Evolutionary conservation across 2,329 filamentous ascomycete genomes (phyloP).

Genomic region (Cladosporium sp.): DNA sequence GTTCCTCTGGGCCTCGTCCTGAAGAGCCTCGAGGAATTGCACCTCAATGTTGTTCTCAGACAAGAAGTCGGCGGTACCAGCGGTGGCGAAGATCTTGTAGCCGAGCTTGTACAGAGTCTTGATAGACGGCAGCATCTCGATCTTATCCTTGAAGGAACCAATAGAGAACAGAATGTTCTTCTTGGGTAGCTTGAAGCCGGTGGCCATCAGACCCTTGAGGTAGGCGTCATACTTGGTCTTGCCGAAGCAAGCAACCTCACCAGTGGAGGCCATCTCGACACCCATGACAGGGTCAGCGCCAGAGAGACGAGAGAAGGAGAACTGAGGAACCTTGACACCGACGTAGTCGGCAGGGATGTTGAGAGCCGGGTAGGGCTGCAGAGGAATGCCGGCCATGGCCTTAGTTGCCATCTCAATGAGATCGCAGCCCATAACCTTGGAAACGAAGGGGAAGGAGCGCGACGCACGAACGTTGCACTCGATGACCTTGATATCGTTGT

Average conservation of each 20-base stretch:
- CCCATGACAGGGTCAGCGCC: constrained; percentile 94
- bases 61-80: constrained; percentile 93
- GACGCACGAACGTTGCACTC: constrained; percentile 98
- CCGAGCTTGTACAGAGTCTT: constrained; percentile 84
- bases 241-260: constrained; percentile 95
- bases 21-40: constrained; percentile 85
- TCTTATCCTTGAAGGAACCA: constrained; percentile 95
- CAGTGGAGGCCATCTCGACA: constrained; percentile 98
- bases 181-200: constrained; percentile 92
- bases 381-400: constrained; percentile 82
- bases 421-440: constrained; percentile 96
- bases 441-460: constrained; percentile 95
- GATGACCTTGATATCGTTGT: constrained; percentile 99
- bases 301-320: constrained; percentile 95
- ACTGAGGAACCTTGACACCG: constrained; percentile 96
- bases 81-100: constrained; percentile 93
- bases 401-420: constrained; percentile 98
- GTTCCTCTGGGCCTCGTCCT: constrained; percentile 77
- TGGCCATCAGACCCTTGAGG: constrained; percentile 90
- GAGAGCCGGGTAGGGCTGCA: constrained; percentile 74
- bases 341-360: constrained; percentile 77
- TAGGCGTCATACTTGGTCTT: constrained; percentile 96
- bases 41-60: constrained; percentile 88
- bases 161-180: constrained; percentile 94
- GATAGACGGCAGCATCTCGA: constrained; percentile 92